Evolutionary conservation across 2,329 filamentous ascomycete genomes (phyloP), one percentile per base, ranked within the genome.

Genomic region (Colletotrichum sp.): DNA sequence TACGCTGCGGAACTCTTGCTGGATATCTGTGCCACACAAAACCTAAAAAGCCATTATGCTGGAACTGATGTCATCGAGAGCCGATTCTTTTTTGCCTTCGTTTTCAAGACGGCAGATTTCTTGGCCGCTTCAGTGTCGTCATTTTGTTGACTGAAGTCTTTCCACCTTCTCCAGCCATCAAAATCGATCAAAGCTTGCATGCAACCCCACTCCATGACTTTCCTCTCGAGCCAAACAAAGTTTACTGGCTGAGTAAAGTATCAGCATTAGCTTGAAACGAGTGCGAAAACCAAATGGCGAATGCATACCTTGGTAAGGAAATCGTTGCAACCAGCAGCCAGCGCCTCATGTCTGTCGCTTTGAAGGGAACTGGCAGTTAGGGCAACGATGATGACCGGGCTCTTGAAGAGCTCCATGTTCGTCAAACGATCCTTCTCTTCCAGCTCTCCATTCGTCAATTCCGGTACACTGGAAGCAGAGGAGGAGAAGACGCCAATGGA

Each of bases 131-230:
- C 87, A 24, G 85, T 82, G 69, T 86, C 84, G 28, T 87, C 85
- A 6, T 83, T 83, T 75, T 87, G 86, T 73, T 88, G 86, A 10
- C 87, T 88, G 81, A 95, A 96, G 81, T 97, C 95, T 84, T 98
- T 98, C 97, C 97, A 99, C 84, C 95, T 95, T 71, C 96, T 92
- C 97, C 97, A 99, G 76, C 97, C 97, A 83, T 98, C 96, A 83
- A 97, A 98, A 86, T 99, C 97, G 81, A 99, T 98, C 28, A 99
- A 90, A 12, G 97, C 97, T 87, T 98, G 97, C 97, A 99, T 99
- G 87, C 97, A 98, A 72, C 97, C 97, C 97, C 97, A 99, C 88
- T 99, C 97, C 86, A 97, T 98, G 79, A 98, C 96, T 84, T 99
- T 99, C 73, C 96, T 92, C 84, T 98, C 95, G 30, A 99, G 91